Base-by-base conservation (phyloP, 331 rosid species). In the Stylosanthes scabra region DNA sequence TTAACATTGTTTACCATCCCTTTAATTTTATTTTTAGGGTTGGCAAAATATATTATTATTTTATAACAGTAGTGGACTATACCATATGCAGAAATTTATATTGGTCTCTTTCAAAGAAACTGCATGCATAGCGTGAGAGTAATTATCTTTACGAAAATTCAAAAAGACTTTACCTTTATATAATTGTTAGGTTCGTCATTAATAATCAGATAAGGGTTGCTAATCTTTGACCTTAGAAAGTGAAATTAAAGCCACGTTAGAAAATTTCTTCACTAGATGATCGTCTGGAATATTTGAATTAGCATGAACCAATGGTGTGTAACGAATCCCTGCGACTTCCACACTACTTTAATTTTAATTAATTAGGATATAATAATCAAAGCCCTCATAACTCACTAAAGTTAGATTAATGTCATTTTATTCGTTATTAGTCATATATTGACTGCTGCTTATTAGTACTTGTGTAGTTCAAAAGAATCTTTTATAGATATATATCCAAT, bases 281-380 rank as follows among this genome's bases (percentile, higher is more conserved):
- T 34, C 39, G 39, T 12, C 45, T 3, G 54, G 64, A 69, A 55
- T 45, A 52, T 40, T 55, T 70, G 41, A 68, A 20, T 20, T 1
- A 31, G 13, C 58, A 44, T 75, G 5, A 46, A 46, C 47, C 1
- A 39, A 55, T 51, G 20, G 64, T 51, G 16, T 75, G 67, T 41
- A 74, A 75, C 47, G 73, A 56, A 74, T 59, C 76, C 39, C 59
- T 41, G 12, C 8, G 2, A 52, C 1, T 52, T 52, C 56, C 70
- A 64, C 70, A 25, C 15, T 64, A 16, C 37, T 44, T 45, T 64
- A 16, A 14, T 44, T 45, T 41, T 16, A 15, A 40, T 8, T 61
- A 61, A 8, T 14, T 14, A 62, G n/a, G 51, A 63, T 15, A 63
- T 15, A 15, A 16, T 10, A 40, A 9, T 63, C 51, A 40, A 20